Conservation (phyloP, 768 basidiomycete genomes). For the Rubroboletus pulcherrimus region DNA sequence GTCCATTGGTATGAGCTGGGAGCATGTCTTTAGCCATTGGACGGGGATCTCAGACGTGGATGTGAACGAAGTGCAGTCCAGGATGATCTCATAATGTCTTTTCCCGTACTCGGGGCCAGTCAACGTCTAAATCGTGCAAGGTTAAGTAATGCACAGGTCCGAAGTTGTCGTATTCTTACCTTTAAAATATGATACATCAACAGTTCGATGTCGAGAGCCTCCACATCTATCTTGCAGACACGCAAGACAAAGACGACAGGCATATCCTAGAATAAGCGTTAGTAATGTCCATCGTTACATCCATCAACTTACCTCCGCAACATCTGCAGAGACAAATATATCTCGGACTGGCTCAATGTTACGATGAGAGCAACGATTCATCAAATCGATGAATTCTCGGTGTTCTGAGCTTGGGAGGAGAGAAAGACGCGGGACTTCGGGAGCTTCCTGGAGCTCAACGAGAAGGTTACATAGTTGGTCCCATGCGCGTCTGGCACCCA, state of each 20-base stretch:
- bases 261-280: constrained; percentile 32
- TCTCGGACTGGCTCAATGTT: constrained; percentile 59
- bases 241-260: constrained; percentile 57
- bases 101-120: constrained; percentile 44
- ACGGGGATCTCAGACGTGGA: constrained; percentile 74
- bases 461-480: constrained; percentile 73
- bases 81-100: constrained; percentile 62
- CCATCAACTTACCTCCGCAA: constrained; percentile 38
- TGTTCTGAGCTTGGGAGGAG: constrained; percentile 46
- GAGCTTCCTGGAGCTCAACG: constrained; percentile 70
- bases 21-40: constrained; percentile 76
- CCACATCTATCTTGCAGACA: constrained; percentile 70
- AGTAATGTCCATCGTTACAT: background rate
- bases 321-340: constrained; percentile 58
- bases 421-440: constrained; percentile 65
- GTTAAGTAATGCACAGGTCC: background rate
- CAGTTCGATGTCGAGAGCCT: constrained; percentile 73
- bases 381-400: constrained; percentile 62
- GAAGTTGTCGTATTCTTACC: constrained; percentile 35
- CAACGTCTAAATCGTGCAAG: constrained; percentile 42
- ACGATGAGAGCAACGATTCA: constrained; percentile 58
- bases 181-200: constrained; percentile 77
- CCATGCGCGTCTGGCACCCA: constrained; percentile 79
- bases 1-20: constrained; percentile 70
- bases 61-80: constrained; percentile 80